A percentile compares a stretch with the other conserved stretches of the same genome.
phyloP scores from a whole-genome alignment of 2,329 filamentous ascomycete genomes.

The Lizonia empirigonia region DNA sequence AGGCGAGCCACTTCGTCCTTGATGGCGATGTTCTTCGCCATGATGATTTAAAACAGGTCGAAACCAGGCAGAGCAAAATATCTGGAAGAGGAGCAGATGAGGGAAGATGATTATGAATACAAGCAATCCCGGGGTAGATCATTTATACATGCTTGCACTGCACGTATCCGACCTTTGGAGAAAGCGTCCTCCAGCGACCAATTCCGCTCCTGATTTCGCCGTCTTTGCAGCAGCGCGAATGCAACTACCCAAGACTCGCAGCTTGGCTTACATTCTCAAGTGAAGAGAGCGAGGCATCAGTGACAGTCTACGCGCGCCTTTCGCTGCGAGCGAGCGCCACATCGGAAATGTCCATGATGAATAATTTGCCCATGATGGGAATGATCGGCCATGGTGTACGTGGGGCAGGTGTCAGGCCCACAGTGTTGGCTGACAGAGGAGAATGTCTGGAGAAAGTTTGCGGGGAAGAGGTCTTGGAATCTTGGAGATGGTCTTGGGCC shows the following conservation, averaged over 20 bases:
- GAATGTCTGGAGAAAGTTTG: constrained; percentile 18
- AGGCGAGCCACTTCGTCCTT: constrained; percentile 23
- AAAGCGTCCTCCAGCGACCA: not conserved
- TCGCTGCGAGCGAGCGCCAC: constrained; percentile 2
- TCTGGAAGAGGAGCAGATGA: not conserved
- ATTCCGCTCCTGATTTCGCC: constrained; percentile 7
- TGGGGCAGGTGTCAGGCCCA: constrained; percentile 5
- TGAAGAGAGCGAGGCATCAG: constrained; percentile 6
- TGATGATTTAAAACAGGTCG: not conserved
- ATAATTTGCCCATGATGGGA: constrained; percentile 1
- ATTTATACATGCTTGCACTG: constrained; percentile 12
- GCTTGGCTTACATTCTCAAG: constrained; percentile 11
- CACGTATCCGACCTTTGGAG: not conserved
- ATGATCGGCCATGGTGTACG: constrained; percentile 11
- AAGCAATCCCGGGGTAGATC: constrained; percentile 5
- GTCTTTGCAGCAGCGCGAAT: not conserved
- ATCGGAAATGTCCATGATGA: constrained; percentile 8
- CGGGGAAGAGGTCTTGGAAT: constrained; percentile 25
- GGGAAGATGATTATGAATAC: not conserved
- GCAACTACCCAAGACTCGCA: not conserved
- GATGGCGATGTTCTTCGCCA: constrained; percentile 20
- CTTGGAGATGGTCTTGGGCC: constrained; percentile 21
- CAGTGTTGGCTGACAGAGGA: constrained; percentile 3
- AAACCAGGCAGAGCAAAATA: not conserved
- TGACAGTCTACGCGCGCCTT: not conserved